A percentile compares a stretch with the other conserved stretches of the same genome.
Conservation (phyloP, 2,329 filamentous ascomycete species). For the Penicillium sp. region DNA sequence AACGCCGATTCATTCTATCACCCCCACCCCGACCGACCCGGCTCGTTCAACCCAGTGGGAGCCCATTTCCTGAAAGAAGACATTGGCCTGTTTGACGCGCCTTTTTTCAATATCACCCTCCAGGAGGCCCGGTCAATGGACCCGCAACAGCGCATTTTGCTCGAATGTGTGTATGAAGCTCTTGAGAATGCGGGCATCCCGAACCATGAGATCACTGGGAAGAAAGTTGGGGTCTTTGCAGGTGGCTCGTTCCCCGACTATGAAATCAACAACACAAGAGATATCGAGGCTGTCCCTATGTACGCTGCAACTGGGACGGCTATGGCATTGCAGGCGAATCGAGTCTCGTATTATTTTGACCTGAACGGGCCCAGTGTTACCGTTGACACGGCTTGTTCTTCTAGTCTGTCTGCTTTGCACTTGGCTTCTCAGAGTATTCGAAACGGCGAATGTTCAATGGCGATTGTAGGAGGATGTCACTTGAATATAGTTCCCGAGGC, state of each 20-base stretch:
- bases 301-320: conserved; percentile 24
- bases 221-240: conserved; percentile 23
- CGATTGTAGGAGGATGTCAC: conserved; percentile 29
- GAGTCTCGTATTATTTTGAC: conserved; percentile 31
- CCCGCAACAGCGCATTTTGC: conserved; percentile 27
- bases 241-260: conserved; percentile 26
- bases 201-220: conserved; percentile 18
- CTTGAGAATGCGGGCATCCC: conserved; percentile 28
- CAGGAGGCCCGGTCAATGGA: conserved; percentile 24
- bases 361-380: conserved; percentile 30
- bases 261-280: conserved; percentile 22
- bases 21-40: conserved; percentile 21
- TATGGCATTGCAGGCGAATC: conserved; percentile 25
- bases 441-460: conserved; percentile 24
- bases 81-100: conserved; percentile 26
- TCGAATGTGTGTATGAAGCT: conserved; percentile 29
- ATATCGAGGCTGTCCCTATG: conserved; percentile 24
- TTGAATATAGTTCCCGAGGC: conserved; percentile 26
- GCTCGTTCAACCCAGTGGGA: conserved; percentile 23
- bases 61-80: conserved; percentile 30
- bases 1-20: conserved; percentile 23
- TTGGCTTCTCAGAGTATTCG: conserved; percentile 25
- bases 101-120: conserved; percentile 29
- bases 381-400: conserved; percentile 32
- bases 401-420: conserved; percentile 27